A percentile compares a stretch with the other conserved stretches of the same genome.
These are phyloP conservation scores for Melocanna baccifera DNA, from an alignment of 176 grass and related monocot genomes.

Conservation along the genomic window DNA sequence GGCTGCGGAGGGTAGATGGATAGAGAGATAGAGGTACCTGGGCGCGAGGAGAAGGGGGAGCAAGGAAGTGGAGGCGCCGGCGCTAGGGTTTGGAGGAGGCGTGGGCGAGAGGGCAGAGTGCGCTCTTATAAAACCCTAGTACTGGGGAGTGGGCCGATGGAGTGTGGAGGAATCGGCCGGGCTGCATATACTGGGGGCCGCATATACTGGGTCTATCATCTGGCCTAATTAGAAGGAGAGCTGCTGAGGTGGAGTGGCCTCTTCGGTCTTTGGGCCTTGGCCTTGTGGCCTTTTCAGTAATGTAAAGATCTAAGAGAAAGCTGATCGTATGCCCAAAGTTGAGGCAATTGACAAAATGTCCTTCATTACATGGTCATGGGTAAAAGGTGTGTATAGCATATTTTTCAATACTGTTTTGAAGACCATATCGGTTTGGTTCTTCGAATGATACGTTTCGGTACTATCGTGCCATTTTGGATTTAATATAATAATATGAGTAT, in stretches of 20 bases:
- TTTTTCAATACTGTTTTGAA: too few relatives aligned
- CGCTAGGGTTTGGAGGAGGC: constrained; percentile 37
- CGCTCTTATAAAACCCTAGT: constrained; percentile 45
- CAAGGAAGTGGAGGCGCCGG: constrained; percentile 43
- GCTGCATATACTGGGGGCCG: background rate
- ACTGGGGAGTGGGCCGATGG: background rate
- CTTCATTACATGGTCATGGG: too few relatives aligned
- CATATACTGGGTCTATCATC: background rate
- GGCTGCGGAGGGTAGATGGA: background rate
- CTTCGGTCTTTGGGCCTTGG: background rate
- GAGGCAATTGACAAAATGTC: too few relatives aligned
- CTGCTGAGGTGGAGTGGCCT: too few relatives aligned
- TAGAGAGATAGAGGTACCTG: constrained; percentile 29
- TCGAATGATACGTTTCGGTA: too few relatives aligned
- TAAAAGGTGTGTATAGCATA: too few relatives aligned
- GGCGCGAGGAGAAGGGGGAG: constrained; percentile 17
- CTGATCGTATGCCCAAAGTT: too few relatives aligned
- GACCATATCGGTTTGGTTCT: too few relatives aligned
- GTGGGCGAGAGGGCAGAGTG: background rate
- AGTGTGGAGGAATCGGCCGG: background rate
- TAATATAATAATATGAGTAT: too few relatives aligned
- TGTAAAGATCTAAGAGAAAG: background rate
- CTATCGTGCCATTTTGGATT: too few relatives aligned
- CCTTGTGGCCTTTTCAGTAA: background rate
- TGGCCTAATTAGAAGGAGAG: background rate